Percentiles rank a stretch among this genome's conserved stretches.
Evolutionary conservation across 306 rosid genomes (phyloP).

Genomic region (Dicorynia guianensis): DNA sequence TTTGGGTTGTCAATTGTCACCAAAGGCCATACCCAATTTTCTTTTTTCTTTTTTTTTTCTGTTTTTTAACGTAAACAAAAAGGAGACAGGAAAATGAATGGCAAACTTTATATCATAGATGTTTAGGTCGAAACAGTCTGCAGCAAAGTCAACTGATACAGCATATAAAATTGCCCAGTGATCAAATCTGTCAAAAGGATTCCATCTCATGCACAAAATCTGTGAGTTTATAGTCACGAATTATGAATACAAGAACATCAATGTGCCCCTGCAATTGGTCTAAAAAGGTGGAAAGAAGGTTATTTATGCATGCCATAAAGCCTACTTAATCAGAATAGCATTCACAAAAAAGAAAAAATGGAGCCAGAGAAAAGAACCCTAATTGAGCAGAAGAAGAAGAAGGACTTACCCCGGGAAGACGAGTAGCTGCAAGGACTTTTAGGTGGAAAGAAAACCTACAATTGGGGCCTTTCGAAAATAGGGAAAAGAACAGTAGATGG

Average conservation of each 20-base stretch:
- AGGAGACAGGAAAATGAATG: background rate
- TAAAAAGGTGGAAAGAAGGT: background rate
- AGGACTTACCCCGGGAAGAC: conserved; percentile 20
- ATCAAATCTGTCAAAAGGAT: background rate
- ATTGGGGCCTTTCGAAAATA: conserved; percentile 27
- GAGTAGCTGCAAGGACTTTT: background rate
- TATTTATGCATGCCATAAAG: background rate
- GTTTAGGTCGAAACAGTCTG: background rate
- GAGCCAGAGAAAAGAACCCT: too few relatives aligned
- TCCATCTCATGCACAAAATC: background rate
- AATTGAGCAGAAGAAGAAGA: background rate
- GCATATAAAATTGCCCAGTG: background rate
- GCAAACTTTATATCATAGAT: background rate
- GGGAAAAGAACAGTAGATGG: conserved; percentile 4
- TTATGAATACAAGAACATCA: background rate
- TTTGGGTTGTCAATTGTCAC: conserved; percentile 4
- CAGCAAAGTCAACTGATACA: background rate
- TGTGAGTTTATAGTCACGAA: background rate
- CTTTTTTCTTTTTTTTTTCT: too few relatives aligned
- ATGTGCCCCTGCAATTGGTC: background rate
- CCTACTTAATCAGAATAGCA: background rate
- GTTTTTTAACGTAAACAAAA: too few relatives aligned
- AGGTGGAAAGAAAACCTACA: conserved; percentile 35
- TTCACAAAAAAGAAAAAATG: background rate
- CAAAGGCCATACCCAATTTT: background rate